Base-by-base conservation (phyloP, 345 rosid species). In the Linum trigynum region DNA sequence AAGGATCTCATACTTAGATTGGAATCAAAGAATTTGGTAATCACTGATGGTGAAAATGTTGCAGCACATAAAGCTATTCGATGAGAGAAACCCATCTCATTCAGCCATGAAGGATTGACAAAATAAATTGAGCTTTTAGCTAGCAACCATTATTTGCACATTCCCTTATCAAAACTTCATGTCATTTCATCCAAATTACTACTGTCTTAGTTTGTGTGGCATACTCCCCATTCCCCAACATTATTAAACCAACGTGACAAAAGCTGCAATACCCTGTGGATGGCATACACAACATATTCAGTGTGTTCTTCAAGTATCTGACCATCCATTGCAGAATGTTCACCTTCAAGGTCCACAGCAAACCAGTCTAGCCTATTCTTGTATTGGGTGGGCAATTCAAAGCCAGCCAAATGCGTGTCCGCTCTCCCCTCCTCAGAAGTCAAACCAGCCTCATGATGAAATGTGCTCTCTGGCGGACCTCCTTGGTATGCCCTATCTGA, bases 281-380 rank as follows among this genome's bases (percentile, higher is more conserved):
- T 86, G 80, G 99, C 96, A 81, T 94, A 81, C 16, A 94, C 96
- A 72, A 94, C 99, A 84, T 90, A 94, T 82, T 94, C 97, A 43
- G 95, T 73, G 78, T 94, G 99, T 70, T 94, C 97, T 81, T 94
- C 89, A 65, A 94, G 95, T 74, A 94, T 88, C 72, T 72, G 92
- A 71, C 92, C 96, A 81, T 90, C 99, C 99, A 94, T 94, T 69
- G 99, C 99, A 71, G 99, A 94, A 82, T 88, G 96, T 82, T 94
- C 99, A 76, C 97, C 99, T 87, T 86, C 97, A 76, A 94, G 97
- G 83, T 94, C 99, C 74, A 90, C 99, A 43, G 96, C 82, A 78
- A 94, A 90, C 99, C 99, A 94, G 60, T 94, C 97, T 63, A 94
- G 73, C 77, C 77, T 83, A 67, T 77, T 75, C 43, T 69, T 62